Evolutionary conservation across 2,329 filamentous ascomycete genomes (phyloP).

Genomic region (Hymenoscyphus fructigenus): DNA sequence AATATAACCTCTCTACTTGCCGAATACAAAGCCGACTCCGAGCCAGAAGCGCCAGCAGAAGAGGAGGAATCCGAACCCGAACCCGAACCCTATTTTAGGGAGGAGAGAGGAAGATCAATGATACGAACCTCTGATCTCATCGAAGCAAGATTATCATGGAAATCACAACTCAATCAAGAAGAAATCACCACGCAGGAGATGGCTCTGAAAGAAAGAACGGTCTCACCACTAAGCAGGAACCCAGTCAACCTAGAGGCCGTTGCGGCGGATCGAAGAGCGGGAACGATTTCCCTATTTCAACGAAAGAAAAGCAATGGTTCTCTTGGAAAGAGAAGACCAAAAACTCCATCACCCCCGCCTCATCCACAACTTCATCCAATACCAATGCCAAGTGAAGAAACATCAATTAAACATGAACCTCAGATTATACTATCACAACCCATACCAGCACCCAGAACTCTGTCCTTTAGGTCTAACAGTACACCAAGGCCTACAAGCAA

Average conservation of each 20-base stretch:
- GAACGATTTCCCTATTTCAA: conserved; percentile 19
- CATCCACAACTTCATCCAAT: background rate
- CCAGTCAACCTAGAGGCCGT: conserved; percentile 4
- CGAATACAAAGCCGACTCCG: background rate
- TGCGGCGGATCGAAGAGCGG: conserved; percentile 7
- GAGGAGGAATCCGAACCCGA: conserved; percentile 1
- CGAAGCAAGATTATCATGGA: conserved; percentile 17
- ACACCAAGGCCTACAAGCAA: conserved; percentile 11
- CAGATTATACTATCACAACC: background rate
- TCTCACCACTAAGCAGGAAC: conserved; percentile 10
- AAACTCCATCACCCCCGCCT: conserved; percentile 8
- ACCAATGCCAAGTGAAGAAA: background rate
- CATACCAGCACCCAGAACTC: background rate
- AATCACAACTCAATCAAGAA: conserved; percentile 3
- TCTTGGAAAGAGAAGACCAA: conserved; percentile 6
- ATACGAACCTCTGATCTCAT: conserved; percentile 26
- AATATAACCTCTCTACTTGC: conserved; percentile 16
- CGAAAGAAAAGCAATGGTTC: conserved; percentile 9
- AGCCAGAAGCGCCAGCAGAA: background rate
- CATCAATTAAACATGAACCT: background rate
- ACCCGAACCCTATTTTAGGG: too few species aligned
- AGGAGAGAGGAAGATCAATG: conserved; percentile 22
- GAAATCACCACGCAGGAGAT: background rate
- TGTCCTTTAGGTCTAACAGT: background rate
- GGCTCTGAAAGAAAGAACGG: background rate